Base-by-base conservation (phyloP, 2,329 filamentous ascomycete genomes). In the Calonectria multiphialidica region DNA sequence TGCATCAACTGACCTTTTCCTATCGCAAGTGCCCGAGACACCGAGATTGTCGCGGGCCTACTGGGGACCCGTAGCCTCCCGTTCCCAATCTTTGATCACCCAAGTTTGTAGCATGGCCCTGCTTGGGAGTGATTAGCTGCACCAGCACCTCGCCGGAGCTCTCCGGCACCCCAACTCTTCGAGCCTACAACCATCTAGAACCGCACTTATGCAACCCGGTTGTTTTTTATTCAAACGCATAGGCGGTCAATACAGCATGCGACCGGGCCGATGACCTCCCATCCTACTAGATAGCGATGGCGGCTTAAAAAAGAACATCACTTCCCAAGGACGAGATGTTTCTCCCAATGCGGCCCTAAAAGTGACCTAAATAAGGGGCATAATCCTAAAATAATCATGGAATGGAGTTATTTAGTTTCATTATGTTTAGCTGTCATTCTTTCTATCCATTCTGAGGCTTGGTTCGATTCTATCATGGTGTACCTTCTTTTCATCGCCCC, bases 1-100 rank as follows among this genome's bases (percentile, higher is more conserved):
- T 44, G 63, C 25, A 53, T 62, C 57, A 62, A 45, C 57, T 62
- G 57, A 42, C 57, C 23, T 65, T 45, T 65, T 45, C 23, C 66
- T 53, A 13, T 44, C 42, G 55, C 50, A 35, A 21, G 44, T 8
- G 25, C 40, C 75, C 75, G 75, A 77, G 49, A 62, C 67, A 53
- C 75, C 75, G 73, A 77, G 68, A 23, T 71, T 62, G 10, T 25
- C n/a, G 64, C 37, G 70, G n/a, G n/a, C 47, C 16, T 42, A n/a
- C 21, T 42, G 13, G 5, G 5, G 44, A 21, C 28, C 23, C 25
- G 18, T 21, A 55, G 16, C 28, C 21, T 66, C 5, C 47, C 23
- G 28, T 53, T 42, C 9, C 42, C 35, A 18, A 16, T 40, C 35
- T 21, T 53, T 50, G 47, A n/a, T 50, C 23, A 28, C 25, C 13